Evolutionary conservation across 2,329 filamentous ascomycete genomes (phyloP).

Genomic region (Cladosporium sphaerospermum): DNA sequence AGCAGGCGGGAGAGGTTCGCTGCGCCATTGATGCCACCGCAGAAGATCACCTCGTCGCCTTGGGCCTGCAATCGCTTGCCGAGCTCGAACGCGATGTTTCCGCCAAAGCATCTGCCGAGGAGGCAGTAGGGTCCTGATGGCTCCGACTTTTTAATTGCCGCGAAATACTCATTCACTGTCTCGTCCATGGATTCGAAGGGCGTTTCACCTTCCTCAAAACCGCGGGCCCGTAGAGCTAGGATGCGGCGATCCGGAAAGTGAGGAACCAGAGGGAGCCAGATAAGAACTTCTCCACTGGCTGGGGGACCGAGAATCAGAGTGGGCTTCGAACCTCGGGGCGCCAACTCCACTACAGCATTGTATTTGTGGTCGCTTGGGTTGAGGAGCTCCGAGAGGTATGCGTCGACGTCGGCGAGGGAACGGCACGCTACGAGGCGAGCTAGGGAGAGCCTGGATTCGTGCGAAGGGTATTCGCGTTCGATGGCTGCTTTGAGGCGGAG

Average conservation of each 20-base stretch:
- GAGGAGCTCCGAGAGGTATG: slow-evolving; percentile 27
- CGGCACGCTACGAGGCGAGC: neutral
- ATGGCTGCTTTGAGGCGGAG: slow-evolving; percentile 20
- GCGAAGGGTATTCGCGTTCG: slow-evolving; percentile 12
- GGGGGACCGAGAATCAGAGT: slow-evolving; percentile 35
- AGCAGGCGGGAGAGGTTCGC: too few species aligned
- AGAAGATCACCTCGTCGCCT: neutral
- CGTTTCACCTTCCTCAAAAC: slow-evolving; percentile 38
- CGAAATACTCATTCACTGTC: slow-evolving; percentile 35
- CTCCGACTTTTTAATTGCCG: slow-evolving; percentile 38
- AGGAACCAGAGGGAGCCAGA: slow-evolving; percentile 33
- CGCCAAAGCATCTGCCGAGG: slow-evolving; percentile 47
- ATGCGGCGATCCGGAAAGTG: slow-evolving; percentile 40
- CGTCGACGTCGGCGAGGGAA: slow-evolving; percentile 1
- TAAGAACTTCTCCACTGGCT: slow-evolving; percentile 35
- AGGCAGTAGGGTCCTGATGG: slow-evolving; percentile 48
- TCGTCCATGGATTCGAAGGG: slow-evolving; percentile 36
- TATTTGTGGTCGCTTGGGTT: slow-evolving; percentile 15
- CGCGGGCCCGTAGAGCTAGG: slow-evolving; percentile 42
- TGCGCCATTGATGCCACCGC: too few species aligned
- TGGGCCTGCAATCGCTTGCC: slow-evolving; percentile 39
- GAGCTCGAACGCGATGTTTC: slow-evolving; percentile 47
- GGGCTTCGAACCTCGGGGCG: slow-evolving; percentile 14
- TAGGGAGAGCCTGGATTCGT: neutral
- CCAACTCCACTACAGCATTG: slow-evolving; percentile 10